Evolutionary conservation across 176 grass and related monocot genomes (phyloP).

Genomic region (Neostapfia colusana): DNA sequence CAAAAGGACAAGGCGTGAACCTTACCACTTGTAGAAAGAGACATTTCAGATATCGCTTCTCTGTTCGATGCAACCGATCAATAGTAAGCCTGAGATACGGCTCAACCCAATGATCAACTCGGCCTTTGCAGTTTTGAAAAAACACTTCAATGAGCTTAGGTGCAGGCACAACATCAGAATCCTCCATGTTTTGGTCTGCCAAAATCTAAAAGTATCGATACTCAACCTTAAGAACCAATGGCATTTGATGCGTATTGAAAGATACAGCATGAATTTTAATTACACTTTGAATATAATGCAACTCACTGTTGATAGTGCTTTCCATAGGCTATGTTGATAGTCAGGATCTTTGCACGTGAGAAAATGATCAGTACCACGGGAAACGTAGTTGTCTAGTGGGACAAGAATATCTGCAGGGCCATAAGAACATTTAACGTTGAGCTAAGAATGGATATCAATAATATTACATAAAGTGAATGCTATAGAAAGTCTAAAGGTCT

Average conservation of each 20-base stretch:
- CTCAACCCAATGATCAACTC: slow-evolving; percentile 90
- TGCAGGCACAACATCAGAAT: slow-evolving; percentile 81
- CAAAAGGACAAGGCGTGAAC: not conserved
- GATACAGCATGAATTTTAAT: slow-evolving; percentile 8
- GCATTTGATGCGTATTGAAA: slow-evolving; percentile 3
- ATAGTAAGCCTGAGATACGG: slow-evolving; percentile 77
- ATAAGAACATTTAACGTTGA: slow-evolving; percentile 28
- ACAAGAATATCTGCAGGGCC: slow-evolving; percentile 78
- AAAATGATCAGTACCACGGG: slow-evolving; percentile 70
- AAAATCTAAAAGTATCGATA: slow-evolving; percentile 52
- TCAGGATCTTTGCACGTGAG: slow-evolving; percentile 82
- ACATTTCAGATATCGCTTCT: slow-evolving; percentile 71
- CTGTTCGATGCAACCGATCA: slow-evolving; percentile 56
- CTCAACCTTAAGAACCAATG: slow-evolving; percentile 35
- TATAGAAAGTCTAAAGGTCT: slow-evolving; percentile 10
- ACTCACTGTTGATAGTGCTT: slow-evolving; percentile 69
- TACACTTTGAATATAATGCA: slow-evolving; percentile 25
- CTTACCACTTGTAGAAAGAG: slow-evolving; percentile 86
- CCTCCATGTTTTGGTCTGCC: slow-evolving; percentile 83
- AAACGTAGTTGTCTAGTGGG: slow-evolving; percentile 91
- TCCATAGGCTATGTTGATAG: slow-evolving; percentile 88
- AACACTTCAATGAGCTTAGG: slow-evolving; percentile 91
- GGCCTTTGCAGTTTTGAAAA: slow-evolving; percentile 93
- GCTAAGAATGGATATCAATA: not conserved
- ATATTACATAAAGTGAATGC: not conserved